Evolutionary conservation across 495 filamentous ascomycete species (phyloP).

Genomic region (Aspergillus bridgeri): DNA sequence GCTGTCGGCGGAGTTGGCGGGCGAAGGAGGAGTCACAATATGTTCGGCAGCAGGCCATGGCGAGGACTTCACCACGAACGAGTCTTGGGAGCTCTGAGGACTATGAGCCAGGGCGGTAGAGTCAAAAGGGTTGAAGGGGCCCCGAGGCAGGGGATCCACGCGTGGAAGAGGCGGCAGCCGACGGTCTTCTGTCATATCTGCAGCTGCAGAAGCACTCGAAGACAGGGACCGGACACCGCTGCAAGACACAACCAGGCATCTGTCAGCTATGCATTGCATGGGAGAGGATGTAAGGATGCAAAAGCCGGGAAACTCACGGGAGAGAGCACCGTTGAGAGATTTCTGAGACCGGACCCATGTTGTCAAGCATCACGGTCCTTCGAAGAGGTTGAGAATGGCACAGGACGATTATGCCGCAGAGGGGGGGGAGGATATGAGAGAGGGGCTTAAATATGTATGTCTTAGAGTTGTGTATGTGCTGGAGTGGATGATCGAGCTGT

Average conservation of each 20-base stretch:
- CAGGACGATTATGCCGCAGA: neutral
- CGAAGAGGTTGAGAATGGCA: constrained; percentile 1
- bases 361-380: constrained; percentile 30
- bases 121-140: constrained; percentile 41
- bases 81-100: constrained; percentile 36
- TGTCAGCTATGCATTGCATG: constrained; percentile 14
- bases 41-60: constrained; percentile 33
- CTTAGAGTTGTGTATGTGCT: constrained; percentile 1
- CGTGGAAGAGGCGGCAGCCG: constrained; percentile 44
- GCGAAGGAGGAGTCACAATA: constrained; percentile 38
- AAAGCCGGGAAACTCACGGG: constrained; percentile 34
- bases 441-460: constrained; percentile 16
- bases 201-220: constrained; percentile 12
- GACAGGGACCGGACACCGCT: constrained; percentile 20
- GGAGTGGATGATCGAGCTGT: constrained; percentile 2
- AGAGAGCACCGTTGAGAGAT: constrained; percentile 36
- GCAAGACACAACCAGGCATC: neutral
- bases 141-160: constrained; percentile 40
- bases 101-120: constrained; percentile 32
- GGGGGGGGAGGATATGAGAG: neutral
- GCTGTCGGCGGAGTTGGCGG: constrained; percentile 42
- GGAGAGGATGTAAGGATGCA: neutral
- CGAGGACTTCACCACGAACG: constrained; percentile 36
- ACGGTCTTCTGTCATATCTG: constrained; percentile 33
- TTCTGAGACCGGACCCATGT: constrained; percentile 31